Evolutionary conservation across 345 rosid genomes (phyloP), one percentile per base, ranked within the genome.

Genomic region (Syzygium grande): DNA sequence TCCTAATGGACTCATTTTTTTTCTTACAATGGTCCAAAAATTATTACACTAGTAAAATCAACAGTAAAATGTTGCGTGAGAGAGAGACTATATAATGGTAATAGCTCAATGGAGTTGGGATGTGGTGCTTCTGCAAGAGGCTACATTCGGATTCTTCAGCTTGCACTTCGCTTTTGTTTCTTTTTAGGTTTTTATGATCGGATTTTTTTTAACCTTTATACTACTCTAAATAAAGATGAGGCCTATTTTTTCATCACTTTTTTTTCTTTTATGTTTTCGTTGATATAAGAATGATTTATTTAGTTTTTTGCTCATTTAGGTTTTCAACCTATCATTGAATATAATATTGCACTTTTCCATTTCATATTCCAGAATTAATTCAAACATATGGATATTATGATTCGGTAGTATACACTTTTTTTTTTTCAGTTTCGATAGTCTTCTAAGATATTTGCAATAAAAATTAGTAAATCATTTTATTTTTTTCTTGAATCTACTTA

Each of bases 361-460:
- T 65, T 65, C 43, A 2, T 65, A 0, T 30, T 38, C 23, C 43
- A 21, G 6, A 9, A 65, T 30, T 65, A 65, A 16, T 65, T 16
- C 6, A 1, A 15, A 16, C 2, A 30, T 1, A 41, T 16, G 1
- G 15, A 3, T 30, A 29, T 29, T 7, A 4, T 3, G 3, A 65
- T 30, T 15, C 11, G 2, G 29, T 65, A 1, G 1, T 30, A 16
- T 30, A 29, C 43, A 34, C 7, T 29, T 30, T 7, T 63, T 34
- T 63, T 34, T 29, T 15, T 65, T 12, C 7, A 38, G 7, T 29
- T 30, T 65, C 5, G 9, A 30, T 30, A 30, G 11, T 65, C 78
- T 65, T 65, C 11, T 30, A 30, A 30, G 29, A 7, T 65, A 65
- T 30, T 65, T 0, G 5, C 78, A 30, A 65, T 65, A 43, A 15